Conservation (phyloP, 768 basidiomycete species). For the Collybia nuda region DNA sequence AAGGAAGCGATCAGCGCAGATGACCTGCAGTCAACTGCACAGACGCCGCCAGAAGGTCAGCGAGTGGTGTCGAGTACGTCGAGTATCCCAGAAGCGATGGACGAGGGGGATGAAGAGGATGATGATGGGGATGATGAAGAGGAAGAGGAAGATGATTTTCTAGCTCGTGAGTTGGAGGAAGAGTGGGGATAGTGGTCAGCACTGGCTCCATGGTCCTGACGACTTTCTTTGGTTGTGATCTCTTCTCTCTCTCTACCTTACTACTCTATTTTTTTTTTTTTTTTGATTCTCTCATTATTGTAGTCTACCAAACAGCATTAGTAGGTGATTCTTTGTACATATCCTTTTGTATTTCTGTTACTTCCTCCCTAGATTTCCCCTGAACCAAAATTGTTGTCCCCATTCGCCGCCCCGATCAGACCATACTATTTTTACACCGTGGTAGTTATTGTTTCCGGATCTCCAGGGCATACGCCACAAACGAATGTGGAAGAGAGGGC, state of each 20-base stretch:
- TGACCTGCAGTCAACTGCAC: conserved; percentile 32
- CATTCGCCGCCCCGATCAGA: no score
- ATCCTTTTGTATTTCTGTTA: conserved; percentile 4
- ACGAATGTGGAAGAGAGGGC: no score
- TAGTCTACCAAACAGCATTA: no score
- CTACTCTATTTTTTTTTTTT: conserved; percentile 8
- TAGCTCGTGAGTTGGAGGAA: conserved; percentile 78
- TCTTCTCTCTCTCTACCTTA: conserved; percentile 3
- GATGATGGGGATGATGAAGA: conserved; percentile 50
- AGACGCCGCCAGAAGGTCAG: conserved; percentile 14
- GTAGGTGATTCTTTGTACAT: not conserved
- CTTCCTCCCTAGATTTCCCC: not conserved
- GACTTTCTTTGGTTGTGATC: conserved; percentile 4
- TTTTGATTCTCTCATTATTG: conserved; percentile 4
- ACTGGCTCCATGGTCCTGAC: conserved; percentile 1
- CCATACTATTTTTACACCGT: no score
- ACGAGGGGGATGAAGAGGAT: conserved; percentile 42
- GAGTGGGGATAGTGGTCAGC: conserved; percentile 61
- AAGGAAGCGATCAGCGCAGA: conserved; percentile 66
- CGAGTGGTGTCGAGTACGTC: conserved; percentile 12
- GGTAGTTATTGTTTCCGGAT: no score
- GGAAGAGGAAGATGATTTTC: conserved; percentile 72
- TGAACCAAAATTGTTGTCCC: no score
- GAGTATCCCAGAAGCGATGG: conserved; percentile 22
- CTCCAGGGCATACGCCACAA: no score